A percentile compares a stretch with the other conserved stretches of the same genome.
Evolutionary conservation across 2,329 filamentous ascomycete genomes (phyloP).

Genomic region (Byssothecium circinans): DNA sequence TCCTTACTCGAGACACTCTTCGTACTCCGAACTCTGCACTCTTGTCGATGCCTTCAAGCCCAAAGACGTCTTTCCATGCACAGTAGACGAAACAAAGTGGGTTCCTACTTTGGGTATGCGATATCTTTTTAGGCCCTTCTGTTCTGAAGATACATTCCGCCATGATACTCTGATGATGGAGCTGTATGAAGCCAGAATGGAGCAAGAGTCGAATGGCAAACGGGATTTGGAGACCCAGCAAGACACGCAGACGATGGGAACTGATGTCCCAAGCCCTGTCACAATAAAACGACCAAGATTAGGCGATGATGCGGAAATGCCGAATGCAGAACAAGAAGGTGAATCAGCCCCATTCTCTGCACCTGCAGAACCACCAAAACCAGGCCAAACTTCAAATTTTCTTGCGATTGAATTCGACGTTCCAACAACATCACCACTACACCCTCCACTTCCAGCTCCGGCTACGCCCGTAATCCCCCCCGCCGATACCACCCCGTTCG

Average conservation of each 20-base stretch:
- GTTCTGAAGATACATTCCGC: constrained; percentile 61
- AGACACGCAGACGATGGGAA: constrained; percentile 14
- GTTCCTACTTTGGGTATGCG: constrained; percentile 62
- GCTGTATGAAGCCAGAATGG: constrained; percentile 21
- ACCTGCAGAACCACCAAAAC: too few relatives aligned
- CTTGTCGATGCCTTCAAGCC: constrained; percentile 71
- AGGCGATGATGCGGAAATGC: not conserved
- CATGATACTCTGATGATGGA: constrained; percentile 66
- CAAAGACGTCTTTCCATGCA: constrained; percentile 80
- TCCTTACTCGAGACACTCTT: constrained; percentile 88
- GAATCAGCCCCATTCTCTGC: too few relatives aligned
- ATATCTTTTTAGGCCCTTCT: constrained; percentile 71
- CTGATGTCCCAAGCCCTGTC: constrained; percentile 1
- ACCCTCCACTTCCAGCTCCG: too few relatives aligned
- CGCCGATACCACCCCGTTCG: too few relatives aligned
- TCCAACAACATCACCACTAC: too few relatives aligned
- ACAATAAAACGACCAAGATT: not conserved
- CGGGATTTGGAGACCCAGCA: constrained; percentile 15
- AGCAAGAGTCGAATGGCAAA: constrained; percentile 13
- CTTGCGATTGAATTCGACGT: too few relatives aligned
- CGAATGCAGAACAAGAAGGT: not conserved
- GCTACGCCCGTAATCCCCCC: too few relatives aligned
- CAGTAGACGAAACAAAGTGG: constrained; percentile 66
- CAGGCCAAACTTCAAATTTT: too few relatives aligned
- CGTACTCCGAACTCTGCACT: constrained; percentile 74